phyloP scores from a whole-genome alignment of 2,329 filamentous ascomycete genomes.

The Trichoderma cornu-damae region DNA sequence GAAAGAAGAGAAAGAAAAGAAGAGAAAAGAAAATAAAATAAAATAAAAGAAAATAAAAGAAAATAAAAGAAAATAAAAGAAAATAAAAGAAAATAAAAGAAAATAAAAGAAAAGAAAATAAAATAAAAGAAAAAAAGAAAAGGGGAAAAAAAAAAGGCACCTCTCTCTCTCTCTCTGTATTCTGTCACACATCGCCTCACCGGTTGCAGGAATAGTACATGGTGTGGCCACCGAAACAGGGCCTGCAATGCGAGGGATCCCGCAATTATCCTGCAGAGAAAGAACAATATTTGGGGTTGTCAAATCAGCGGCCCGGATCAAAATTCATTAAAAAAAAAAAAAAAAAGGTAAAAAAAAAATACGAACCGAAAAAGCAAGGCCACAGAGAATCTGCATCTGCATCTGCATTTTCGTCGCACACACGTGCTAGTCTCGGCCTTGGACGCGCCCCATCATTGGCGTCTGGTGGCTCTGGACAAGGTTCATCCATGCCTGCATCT shows the following conservation, averaged over 20 bases:
- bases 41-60: neutral
- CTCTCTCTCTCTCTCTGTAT: neutral
- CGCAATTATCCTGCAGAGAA: neutral
- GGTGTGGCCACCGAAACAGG: conserved; percentile 1
- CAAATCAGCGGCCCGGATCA: neutral
- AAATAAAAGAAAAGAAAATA: no score
- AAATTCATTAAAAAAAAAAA: no score
- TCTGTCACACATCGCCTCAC: no score
- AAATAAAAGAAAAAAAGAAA: no score
- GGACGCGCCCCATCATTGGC: neutral
- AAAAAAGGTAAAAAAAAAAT: no score
- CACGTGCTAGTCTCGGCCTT: conserved; percentile 3
- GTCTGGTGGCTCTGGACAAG: neutral
- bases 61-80: neutral
- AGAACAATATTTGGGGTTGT: neutral
- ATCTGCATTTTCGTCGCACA: conserved; percentile 14
- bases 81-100: neutral
- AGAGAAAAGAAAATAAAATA: neutral
- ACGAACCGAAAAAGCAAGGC: neutral
- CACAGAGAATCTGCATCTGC: conserved; percentile 1
- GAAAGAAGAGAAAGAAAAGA: neutral
- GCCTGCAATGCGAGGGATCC: neutral
- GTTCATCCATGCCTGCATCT: neutral
- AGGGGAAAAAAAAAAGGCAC: no score
- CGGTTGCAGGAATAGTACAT: conserved; percentile 14